These are phyloP conservation scores for Aulographum hederae DNA, from an alignment of 2,329 filamentous ascomycete species.

Conservation along the genomic window DNA sequence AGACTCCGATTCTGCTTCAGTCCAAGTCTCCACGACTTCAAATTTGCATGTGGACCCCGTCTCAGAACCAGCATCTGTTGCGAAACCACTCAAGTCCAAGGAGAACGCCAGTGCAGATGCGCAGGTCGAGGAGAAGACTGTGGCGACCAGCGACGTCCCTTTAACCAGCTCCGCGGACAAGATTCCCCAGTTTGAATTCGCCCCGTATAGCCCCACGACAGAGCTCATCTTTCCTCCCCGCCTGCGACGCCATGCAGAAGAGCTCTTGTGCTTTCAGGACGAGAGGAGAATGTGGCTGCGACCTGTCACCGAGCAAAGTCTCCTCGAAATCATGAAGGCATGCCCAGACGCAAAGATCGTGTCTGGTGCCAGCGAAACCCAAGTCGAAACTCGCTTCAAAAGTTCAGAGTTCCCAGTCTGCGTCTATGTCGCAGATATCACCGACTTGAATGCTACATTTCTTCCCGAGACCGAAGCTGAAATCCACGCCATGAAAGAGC, in stretches of 20 bases:
- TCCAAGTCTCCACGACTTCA: too few relatives aligned
- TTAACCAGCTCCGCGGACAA: slow-evolving; percentile 33
- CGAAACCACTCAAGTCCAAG: slow-evolving; percentile 15
- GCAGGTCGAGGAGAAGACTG: slow-evolving; percentile 23
- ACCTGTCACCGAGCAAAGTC: slow-evolving; percentile 65
- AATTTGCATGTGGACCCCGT: too few relatives aligned
- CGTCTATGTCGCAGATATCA: slow-evolving; percentile 78
- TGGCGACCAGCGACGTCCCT: slow-evolving; percentile 15
- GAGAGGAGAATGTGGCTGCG: slow-evolving; percentile 87
- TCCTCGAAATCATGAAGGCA: slow-evolving; percentile 72
- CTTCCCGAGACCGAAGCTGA: slow-evolving; percentile 11
- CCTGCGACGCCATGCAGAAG: slow-evolving; percentile 63
- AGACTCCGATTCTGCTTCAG: too few relatives aligned
- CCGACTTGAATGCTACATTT: too few relatives aligned
- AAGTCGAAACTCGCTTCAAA: slow-evolving; percentile 97
- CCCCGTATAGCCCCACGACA: slow-evolving; percentile 75
- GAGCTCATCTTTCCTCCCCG: slow-evolving; percentile 84
- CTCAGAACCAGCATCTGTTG: slow-evolving; percentile 11
- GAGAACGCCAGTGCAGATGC: slow-evolving; percentile 4
- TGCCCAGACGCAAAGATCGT: slow-evolving; percentile 87
- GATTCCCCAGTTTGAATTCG: slow-evolving; percentile 50
- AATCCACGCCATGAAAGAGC: too few relatives aligned
- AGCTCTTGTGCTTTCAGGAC: slow-evolving; percentile 72
- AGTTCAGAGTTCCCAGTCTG: slow-evolving; percentile 75
- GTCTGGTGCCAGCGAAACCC: slow-evolving; percentile 85